A percentile compares a stretch with the other conserved stretches of the same genome.
These are phyloP conservation scores for Stephanodiscus triporus DNA, from an alignment of 108 stramenopile genomes.

Conservation along the genomic window DNA sequence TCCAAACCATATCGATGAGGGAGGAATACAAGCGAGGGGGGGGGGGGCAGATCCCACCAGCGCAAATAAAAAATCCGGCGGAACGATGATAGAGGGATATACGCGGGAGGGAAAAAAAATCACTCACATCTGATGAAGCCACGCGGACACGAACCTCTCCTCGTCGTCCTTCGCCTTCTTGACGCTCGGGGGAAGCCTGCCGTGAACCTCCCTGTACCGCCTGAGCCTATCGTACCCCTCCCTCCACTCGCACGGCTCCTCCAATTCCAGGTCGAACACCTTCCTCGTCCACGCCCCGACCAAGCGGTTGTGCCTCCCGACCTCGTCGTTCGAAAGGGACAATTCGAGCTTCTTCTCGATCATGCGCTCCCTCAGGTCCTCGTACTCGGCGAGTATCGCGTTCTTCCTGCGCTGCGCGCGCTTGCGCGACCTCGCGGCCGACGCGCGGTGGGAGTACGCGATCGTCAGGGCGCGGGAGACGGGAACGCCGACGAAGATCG, in stretches of 20 bases:
- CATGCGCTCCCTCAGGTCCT: conserved; percentile 21
- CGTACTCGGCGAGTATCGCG: conserved; percentile 22
- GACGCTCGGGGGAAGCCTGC: conserved; percentile 30
- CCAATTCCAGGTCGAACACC: conserved; percentile 47
- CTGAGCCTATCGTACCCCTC: conserved; percentile 25
- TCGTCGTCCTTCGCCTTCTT: conserved; percentile 25
- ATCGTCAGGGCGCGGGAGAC: conserved; percentile 37
- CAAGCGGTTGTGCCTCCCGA: conserved; percentile 5
- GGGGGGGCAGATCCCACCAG: no score
- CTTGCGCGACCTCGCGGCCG: background rate
- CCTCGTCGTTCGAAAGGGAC: conserved; percentile 32
- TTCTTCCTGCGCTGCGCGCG: conserved; percentile 16
- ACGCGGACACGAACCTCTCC: conserved; percentile 31
- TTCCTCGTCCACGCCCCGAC: conserved; percentile 37
- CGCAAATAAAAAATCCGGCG: no score
- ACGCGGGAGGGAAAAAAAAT: background rate
- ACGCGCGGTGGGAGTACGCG: conserved; percentile 38
- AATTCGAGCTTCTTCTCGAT: conserved; percentile 39
- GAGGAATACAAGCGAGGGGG: no score
- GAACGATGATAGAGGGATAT: no score
- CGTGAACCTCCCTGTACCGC: conserved; percentile 16
- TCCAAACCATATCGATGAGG: no score
- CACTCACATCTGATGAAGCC: conserved; percentile 34
- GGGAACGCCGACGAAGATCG: conserved; percentile 28
- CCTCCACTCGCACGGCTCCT: conserved; percentile 46